Evolutionary conservation across 129 eudicot species (phyloP), one percentile per base, ranked within the genome.

Genomic region (Rutidosis leptorrhynchoides): DNA sequence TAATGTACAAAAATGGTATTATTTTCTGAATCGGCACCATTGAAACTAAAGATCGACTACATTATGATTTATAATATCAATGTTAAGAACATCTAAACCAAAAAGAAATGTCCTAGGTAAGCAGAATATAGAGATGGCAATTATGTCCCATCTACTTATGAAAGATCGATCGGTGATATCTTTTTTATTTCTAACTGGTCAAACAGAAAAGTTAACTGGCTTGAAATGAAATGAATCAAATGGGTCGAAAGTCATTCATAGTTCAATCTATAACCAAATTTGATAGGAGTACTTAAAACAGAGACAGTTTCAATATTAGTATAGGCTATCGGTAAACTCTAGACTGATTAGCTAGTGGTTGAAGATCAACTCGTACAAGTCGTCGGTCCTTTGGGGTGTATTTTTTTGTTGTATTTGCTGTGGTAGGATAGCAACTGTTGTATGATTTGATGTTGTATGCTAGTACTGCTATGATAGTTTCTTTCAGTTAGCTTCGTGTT

Each of bases 11-110:
- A n/a, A n/a, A n/a, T n/a, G n/a, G n/a, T n/a, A n/a, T n/a, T n/a
- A n/a, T n/a, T n/a, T n/a, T n/a, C n/a, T n/a, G n/a, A n/a, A n/a
- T 93, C 84, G n/a, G 98, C 96, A 21, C 98, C 96, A 75, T 89
- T 93, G 56, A 93, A 93, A 81, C 98, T 84, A 73, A 93, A 93
- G 80, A 93, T 93, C 2, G 96, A 93, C 98, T 93, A 86, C 84
- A 80, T 62, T 15, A 77, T 70, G 35, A 55, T 42, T 78, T 49
- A 63, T 33, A 67, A 30, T 29, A 30, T 46, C 27, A 4, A 42
- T 30, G 20, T 37, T 29, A 21, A 58, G 26, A 59, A 37, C 10
- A 9, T 37, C 15, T 11, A 37, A 10, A 11, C 45, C 45, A 37
- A n/a, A 37, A 15, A 37, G 45, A 0, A 14, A 9, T 6, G 45